phyloP scores from a whole-genome alignment of 139 green algal species.

The Zygnema circumcarinatum region DNA sequence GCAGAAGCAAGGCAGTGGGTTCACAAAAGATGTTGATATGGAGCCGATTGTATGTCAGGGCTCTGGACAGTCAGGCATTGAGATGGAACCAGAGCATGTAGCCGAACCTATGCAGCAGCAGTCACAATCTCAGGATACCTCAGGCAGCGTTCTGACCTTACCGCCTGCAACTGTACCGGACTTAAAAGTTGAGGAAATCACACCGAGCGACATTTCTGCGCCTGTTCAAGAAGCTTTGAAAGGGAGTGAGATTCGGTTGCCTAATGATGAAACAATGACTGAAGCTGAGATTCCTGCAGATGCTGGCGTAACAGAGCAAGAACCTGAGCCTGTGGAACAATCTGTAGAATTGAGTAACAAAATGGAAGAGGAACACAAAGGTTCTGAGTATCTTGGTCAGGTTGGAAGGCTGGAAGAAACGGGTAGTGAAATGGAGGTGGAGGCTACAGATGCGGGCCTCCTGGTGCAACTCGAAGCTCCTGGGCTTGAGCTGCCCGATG shows the following conservation, averaged over 20 bases:
- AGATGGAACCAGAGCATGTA: too few relatives aligned
- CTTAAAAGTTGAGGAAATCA: not conserved
- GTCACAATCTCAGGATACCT: too few relatives aligned
- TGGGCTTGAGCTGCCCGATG: not conserved
- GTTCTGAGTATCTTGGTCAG: not conserved
- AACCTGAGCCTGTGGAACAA: not conserved
- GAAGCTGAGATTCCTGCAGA: not conserved
- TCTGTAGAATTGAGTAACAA: not conserved
- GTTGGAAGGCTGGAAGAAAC: not conserved
- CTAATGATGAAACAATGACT: not conserved
- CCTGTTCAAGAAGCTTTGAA: not conserved
- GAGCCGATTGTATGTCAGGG: too few relatives aligned
- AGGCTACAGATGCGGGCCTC: not conserved
- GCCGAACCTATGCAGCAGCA: too few relatives aligned
- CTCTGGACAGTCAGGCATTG: too few relatives aligned
- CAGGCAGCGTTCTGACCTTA: not conserved
- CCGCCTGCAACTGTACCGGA: not conserved
- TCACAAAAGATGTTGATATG: too few relatives aligned
- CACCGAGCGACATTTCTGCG: not conserved
- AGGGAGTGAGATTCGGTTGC: not conserved
- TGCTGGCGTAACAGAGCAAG: not conserved
- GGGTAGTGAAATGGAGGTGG: slow-evolving; percentile 28
- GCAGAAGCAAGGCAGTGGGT: not conserved
- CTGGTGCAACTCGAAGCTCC: not conserved
- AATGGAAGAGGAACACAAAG: not conserved